Evolutionary conservation across 1,284 basidiomycete genomes (phyloP), one percentile per base, ranked within the genome.

Genomic region (Leccinum glutinopallens): DNA sequence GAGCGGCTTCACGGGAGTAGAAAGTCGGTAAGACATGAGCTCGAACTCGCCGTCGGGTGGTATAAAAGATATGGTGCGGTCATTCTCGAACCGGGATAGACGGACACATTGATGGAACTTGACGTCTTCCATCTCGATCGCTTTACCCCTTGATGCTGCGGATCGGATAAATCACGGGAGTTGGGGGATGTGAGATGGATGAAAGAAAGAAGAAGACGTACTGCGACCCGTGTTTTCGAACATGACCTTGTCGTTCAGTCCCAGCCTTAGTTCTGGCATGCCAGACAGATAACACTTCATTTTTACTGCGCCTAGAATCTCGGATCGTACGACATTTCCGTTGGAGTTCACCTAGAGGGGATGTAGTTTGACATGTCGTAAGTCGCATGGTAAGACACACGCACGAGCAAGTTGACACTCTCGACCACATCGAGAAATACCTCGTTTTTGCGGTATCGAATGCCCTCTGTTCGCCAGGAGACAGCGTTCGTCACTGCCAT

Each of bases 91-190:
- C 15, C 97, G 88, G 7, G 96, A 93, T n/a, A 99, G 84, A n/a
- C 97, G 93, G 15, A 99, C 97, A 75, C 97, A 99, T 83, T 99
- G 97, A 77, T 99, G 97, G 81, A 99, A 99, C 77, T 98, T 98
- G 80, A 98, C 95, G 75, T 99, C 97, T 78, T 99, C 97, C 94
- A 99, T 98, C 80, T 99, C 97, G 73, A 99, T 97, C 4, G 96
- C 91, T 79, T 99, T 99, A 6, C 97, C 97, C 22, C 97, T 87
- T 2, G 97, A 91, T 33, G 96, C 94, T 94, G 74, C 3, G 29
- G 59, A 62, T 19, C 53, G 13, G 60, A n/a, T 13, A 32, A 19
- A 43, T 49, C 4, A 29, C 22, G 22, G n/a, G 13, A 39, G 13
- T 7, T 15, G 37, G 37, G 29, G 29, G 32, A 33, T 33, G 8